Conservation (phyloP, 768 basidiomycete genomes). For the Gloeophyllum trabeum region DNA sequence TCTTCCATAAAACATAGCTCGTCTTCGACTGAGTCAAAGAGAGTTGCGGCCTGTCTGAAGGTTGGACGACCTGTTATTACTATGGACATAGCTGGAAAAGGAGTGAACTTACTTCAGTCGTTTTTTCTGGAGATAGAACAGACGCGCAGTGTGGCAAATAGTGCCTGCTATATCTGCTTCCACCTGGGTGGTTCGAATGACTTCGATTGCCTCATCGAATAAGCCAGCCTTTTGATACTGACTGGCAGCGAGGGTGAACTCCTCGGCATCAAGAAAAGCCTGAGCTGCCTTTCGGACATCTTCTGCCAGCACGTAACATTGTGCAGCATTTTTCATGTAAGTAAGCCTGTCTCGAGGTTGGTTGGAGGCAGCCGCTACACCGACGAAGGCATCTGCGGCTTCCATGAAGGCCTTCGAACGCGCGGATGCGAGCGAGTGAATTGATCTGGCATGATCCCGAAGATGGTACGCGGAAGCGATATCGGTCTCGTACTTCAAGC, state of each 20-base stretch:
- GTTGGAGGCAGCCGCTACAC: conserved; percentile 23
- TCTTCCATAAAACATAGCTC: conserved; percentile 45
- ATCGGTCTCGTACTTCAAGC: conserved; percentile 25
- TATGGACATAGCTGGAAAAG: neutral
- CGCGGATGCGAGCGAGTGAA: conserved; percentile 14
- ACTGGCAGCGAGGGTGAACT: conserved; percentile 29
- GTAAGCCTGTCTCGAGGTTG: conserved; percentile 16
- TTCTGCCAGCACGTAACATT: conserved; percentile 31
- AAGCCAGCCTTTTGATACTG: conserved; percentile 32
- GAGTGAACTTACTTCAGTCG: conserved; percentile 20
- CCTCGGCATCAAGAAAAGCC: conserved; percentile 25
- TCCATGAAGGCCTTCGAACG: conserved; percentile 23
- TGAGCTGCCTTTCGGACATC: conserved; percentile 30
- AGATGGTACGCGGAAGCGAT: conserved; percentile 43
- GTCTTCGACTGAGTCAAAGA: conserved; percentile 43
- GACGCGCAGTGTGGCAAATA: conserved; percentile 29
- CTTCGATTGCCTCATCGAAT: conserved; percentile 38
- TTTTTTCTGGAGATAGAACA: conserved; percentile 31
- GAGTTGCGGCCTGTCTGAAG: conserved; percentile 29
- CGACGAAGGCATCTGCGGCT: conserved; percentile 40
- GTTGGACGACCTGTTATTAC: neutral
- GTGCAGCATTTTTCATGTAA: conserved; percentile 32
- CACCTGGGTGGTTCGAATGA: conserved; percentile 24
- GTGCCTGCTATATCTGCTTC: conserved; percentile 16
- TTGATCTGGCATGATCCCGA: conserved; percentile 35